These are phyloP conservation scores for Apophysomyces trapeziformis DNA, from an alignment of 371 early-diverging fungal species.

Conservation along the genomic window DNA sequence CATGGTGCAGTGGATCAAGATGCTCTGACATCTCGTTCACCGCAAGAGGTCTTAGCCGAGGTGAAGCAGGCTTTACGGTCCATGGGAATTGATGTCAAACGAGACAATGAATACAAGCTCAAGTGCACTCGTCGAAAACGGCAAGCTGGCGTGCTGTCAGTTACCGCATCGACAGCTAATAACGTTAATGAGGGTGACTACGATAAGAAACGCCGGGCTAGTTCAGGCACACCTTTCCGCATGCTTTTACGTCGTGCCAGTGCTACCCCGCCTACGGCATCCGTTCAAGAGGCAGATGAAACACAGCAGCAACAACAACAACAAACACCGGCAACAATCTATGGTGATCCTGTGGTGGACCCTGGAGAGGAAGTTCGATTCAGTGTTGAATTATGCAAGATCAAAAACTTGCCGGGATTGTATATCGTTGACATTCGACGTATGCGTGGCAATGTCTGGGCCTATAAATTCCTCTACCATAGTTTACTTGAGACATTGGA, in stretches of 20 bases:
- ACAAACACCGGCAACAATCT: constrained; percentile 48
- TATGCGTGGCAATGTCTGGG: constrained; percentile 91
- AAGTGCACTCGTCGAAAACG: constrained; percentile 70
- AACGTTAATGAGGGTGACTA: background rate
- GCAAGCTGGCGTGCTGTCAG: background rate
- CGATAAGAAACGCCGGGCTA: constrained; percentile 27
- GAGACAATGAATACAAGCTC: constrained; percentile 74
- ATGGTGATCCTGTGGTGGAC: constrained; percentile 91
- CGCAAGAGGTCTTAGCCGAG: constrained; percentile 70
- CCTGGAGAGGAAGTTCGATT: constrained; percentile 84
- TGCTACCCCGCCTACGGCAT: constrained; percentile 3
- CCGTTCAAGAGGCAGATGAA: background rate
- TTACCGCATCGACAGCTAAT: background rate
- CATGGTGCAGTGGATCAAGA: constrained; percentile 82
- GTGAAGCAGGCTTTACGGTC: constrained; percentile 66
- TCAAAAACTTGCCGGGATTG: constrained; percentile 88
- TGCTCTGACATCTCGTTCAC: constrained; percentile 75
- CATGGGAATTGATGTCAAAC: constrained; percentile 75
- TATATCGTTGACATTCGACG: constrained; percentile 92
- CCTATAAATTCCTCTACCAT: constrained; percentile 90
- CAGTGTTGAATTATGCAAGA: constrained; percentile 85
- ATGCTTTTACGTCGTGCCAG: constrained; percentile 44
- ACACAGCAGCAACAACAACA: background rate
- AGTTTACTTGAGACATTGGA: constrained; percentile 63
- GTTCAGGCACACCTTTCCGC: constrained; percentile 30